Evolutionary conservation across 306 rosid genomes (phyloP), one percentile per base, ranked within the genome.

Genomic region (Alnus rubra): DNA sequence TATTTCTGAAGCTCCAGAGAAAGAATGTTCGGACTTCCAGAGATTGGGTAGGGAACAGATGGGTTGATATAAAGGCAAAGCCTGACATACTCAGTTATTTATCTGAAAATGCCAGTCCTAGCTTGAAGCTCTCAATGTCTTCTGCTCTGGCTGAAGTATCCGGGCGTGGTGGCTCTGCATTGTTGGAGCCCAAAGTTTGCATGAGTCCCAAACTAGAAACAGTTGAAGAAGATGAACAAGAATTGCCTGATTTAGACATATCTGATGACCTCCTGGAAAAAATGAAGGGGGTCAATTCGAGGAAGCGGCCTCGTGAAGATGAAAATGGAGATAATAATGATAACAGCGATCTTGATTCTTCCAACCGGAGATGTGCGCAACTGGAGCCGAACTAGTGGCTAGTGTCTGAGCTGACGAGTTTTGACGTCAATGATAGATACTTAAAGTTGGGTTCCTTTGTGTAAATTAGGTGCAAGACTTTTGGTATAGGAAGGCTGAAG

Each of bases 11-110:
- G 50, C 69, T 87, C 11, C 83, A 87, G 73, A 84, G 73, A 78
- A 85, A 83, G 77, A 33, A 89, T 50, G 33, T 91, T 74, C 85
- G 97, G 73, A 78, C 83, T 83, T 87, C 97, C 16, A 88, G 76
- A 78, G 98, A 93, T 48, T 91, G 97, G 97, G 51, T 86, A 74
- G 86, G 78, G 69, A 76, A 86, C 83, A 84, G 64, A 70, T 93
- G 98, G 98, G 82, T 89, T 74, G 92, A 83, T 73, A 76, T 89
- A 76, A 76, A 18, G 73, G 64, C 80, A 69, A 89, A 78, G 84
- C 88, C 89, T 6, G 86, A 89, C 78, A 85, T 91, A 47, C 77
- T 85, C 79, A 72, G 83, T 68, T 49, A 71, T 74, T 39, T 93
- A 70, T 69, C 92, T 56, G 73, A 87, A 76, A 79, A 78, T 48